A percentile compares a stretch with the other conserved stretches of the same genome.
These are phyloP conservation scores for Avena atlantica DNA, from an alignment of 176 grass and related monocot species.

Conservation along the genomic window DNA sequence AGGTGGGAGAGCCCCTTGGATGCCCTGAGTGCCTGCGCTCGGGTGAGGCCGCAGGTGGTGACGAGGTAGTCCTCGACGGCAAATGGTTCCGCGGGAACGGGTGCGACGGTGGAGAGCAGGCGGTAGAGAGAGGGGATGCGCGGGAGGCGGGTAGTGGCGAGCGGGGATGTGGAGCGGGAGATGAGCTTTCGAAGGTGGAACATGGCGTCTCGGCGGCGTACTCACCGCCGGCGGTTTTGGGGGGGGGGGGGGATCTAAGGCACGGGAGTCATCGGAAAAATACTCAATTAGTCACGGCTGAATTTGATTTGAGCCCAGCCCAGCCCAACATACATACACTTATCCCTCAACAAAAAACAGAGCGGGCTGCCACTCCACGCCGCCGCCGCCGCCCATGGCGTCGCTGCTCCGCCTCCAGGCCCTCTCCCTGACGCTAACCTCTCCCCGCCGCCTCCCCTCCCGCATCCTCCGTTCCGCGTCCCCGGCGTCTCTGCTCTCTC, in stretches of 20 bases:
- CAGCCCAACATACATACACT: background rate
- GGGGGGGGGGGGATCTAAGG: background rate
- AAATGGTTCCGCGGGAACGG: background rate
- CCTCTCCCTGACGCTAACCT: constrained; percentile 8
- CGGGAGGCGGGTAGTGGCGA: background rate
- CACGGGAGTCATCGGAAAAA: too few species aligned
- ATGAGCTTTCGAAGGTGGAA: background rate
- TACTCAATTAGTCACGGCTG: too few species aligned
- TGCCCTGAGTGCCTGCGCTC: constrained; percentile 1
- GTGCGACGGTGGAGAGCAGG: constrained; percentile 4
- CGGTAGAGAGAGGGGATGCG: background rate
- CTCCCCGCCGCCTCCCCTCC: background rate
- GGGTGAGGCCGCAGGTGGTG: constrained; percentile 42
- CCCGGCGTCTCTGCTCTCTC: background rate
- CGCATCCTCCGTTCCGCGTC: background rate
- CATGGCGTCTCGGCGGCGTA: constrained; percentile 7
- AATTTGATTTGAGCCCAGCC: background rate
- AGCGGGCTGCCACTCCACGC: background rate
- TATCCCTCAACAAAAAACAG: background rate
- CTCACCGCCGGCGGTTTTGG: background rate
- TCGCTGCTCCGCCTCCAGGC: constrained; percentile 53
- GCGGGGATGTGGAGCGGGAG: background rate
- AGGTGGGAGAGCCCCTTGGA: constrained; percentile 31
- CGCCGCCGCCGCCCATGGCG: constrained; percentile 41
- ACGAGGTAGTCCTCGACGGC: constrained; percentile 44